Evolutionary conservation across 495 filamentous ascomycete genomes (phyloP), one percentile per base, ranked within the genome.

Genomic region (Talaromyces wortmannii): DNA sequence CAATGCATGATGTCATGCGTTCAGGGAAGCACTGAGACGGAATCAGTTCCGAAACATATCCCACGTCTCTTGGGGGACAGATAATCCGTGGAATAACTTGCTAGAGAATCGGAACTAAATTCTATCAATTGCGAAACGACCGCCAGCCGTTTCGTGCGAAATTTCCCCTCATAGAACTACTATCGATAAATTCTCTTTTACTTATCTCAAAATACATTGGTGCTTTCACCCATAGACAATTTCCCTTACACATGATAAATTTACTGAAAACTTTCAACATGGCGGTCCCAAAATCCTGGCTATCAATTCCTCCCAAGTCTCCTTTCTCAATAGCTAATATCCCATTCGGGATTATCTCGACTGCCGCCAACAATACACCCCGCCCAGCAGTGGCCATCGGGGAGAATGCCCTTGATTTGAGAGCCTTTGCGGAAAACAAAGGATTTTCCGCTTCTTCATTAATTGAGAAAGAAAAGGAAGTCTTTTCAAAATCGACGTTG

Each of bases 251-350:
- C 23, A 23, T 23, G 23, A 23, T 23, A 23, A 23, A 23, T 23
- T 23, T 23, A 23, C 23, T 23, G 23, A 23, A 23, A 23, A 23
- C 23, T 4, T 23, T 23, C 23, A 23, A 23, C 23, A 23, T 23
- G 23, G 23, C 23, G 23, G 23, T 23, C 23, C 53, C 74, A 82
- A 65, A 78, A 57, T 23, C 82, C 16, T 90, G 87, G 87, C 71
- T 91, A 32, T 65, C 75, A 33, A 84, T 91, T 49, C 79, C 84
- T 40, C 62, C 73, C 36, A 72, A 73, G 57, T 85, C 82, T 46
- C 82, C 82, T 54, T 97, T 97, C 72, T 94, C 91, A 12, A 72
- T 97, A 46, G 78, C 84, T 59, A 96, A 97, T 68, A 86, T 97
- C 57, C 92, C 92, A 11, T 95, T 97, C 67, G 92, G 92, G 57